Evolutionary conservation across 2,329 filamentous ascomycete species (phyloP), one percentile per base, ranked within the genome.

Genomic region (Colletotrichum lupini): DNA sequence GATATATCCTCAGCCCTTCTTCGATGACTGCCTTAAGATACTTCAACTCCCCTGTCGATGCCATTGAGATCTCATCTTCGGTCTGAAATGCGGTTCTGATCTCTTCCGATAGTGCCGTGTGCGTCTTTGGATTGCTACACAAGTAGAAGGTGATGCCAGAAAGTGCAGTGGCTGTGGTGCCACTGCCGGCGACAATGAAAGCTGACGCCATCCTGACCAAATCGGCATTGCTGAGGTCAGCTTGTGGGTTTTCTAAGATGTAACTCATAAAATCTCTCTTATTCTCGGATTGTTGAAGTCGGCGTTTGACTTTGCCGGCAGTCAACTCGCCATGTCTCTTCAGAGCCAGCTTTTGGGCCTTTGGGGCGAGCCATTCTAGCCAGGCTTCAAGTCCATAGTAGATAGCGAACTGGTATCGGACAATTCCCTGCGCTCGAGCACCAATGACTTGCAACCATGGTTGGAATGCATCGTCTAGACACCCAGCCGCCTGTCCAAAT

Each of bases 151-250:
- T 84, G 0, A 80, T 78, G 3, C 85, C 86, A 0, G 80, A 78
- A 9, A 87, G 76, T 4, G 82, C 77, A 0, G 85, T 85, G 0
- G 85, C 85, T 0, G 85, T 87, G 0, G 86, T 87, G 62, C 87
- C 85, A 14, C 80, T 82, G 0, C 85, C 86, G 0, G 83, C 86
- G 5, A 81, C 28, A 19, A 82, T 77, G 6, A 82, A 72, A 4
- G 69, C 69, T 2, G 69, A 72, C 5, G 69, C 69, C 69, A 68
- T 72, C 26, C 58, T 52, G 35, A 68, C 22, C n/a, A 68, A 42
- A 37, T 63, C 69, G 22, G 58, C 64, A 30, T 72, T 68, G 58
- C 58, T 63, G 14, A 68, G 22, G 9, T 72, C 68, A 3, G 64
- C 57, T n/a, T 68, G 57, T 1, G 49, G 52, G 3, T 63, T 72